These are phyloP conservation scores for Russula olivacea DNA, from an alignment of 768 basidiomycete species.

Conservation along the genomic window DNA sequence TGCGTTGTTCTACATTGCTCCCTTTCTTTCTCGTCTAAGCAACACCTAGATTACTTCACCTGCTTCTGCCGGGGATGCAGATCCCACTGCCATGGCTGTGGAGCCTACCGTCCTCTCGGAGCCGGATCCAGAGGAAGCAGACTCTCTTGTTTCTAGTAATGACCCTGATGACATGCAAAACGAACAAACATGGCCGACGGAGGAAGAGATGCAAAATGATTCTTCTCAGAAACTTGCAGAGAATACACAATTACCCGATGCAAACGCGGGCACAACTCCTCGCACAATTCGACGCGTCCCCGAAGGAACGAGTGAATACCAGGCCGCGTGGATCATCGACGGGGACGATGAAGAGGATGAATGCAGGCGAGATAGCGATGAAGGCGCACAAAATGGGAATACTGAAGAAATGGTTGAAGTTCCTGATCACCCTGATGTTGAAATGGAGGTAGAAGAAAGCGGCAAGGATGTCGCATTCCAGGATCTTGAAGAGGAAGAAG, in stretches of 20 bases:
- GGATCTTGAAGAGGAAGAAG: constrained; percentile 79
- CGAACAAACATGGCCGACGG: constrained; percentile 98
- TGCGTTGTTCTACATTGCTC: constrained; percentile 32
- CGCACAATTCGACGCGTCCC: constrained; percentile 77
- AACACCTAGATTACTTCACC: constrained; percentile 61
- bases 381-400: constrained; percentile 37
- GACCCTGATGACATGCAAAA: constrained; percentile 85
- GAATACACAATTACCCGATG: constrained; percentile 49
- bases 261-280: constrained; percentile 66
- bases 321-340: constrained; percentile 94
- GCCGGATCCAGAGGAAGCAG: constrained; percentile 57
- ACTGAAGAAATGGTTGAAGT: constrained; percentile 55
- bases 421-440: constrained; percentile 44
- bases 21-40: background rate
- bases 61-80: constrained; percentile 34
- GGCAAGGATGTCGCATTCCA: constrained; percentile 54
- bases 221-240: constrained; percentile 28
- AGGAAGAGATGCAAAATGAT: constrained; percentile 79
- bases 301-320: constrained; percentile 95
- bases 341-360: constrained; percentile 48
- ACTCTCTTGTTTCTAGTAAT: constrained; percentile 83
- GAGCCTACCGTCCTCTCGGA: constrained; percentile 63
- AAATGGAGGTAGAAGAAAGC: constrained; percentile 45
- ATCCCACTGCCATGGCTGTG: constrained; percentile 53
- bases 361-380: constrained; percentile 31